These are phyloP conservation scores for Fraxinus anomala DNA, from an alignment of 257 asterid species.

Conservation along the genomic window DNA sequence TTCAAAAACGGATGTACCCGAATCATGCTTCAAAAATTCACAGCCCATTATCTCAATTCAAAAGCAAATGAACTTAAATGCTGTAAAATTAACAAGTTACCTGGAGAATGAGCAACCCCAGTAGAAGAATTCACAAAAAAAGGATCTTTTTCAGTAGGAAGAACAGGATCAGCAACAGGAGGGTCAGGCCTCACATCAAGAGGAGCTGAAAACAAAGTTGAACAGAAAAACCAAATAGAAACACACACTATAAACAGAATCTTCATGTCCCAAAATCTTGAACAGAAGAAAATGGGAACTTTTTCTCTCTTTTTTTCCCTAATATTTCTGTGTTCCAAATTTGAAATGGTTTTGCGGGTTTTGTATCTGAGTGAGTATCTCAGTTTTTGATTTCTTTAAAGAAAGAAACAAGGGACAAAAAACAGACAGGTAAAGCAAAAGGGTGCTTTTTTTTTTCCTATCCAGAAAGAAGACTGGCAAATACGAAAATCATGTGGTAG, in stretches of 20 bases:
- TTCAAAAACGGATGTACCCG: too few species aligned
- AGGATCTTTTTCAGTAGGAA: conserved; percentile 83
- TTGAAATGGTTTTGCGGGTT: conserved; percentile 44
- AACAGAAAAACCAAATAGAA: conserved; percentile 50
- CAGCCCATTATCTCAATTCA: conserved; percentile 23
- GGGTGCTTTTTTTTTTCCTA: conserved; percentile 30
- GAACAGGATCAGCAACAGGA: conserved; percentile 82
- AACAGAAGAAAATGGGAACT: not conserved
- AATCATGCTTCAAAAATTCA: conserved; percentile 13
- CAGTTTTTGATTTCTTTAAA: conserved; percentile 25
- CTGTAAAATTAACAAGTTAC: conserved; percentile 37
- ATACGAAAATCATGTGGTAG: conserved; percentile 77
- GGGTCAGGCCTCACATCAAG: conserved; percentile 68
- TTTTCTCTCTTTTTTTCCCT: not conserved
- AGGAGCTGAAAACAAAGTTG: conserved; percentile 52
- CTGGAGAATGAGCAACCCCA: conserved; percentile 66
- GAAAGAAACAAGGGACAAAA: conserved; percentile 47
- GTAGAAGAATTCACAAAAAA: conserved; percentile 58
- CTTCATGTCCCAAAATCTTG: conserved; percentile 38
- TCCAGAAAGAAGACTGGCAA: conserved; percentile 46
- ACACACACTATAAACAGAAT: conserved; percentile 46
- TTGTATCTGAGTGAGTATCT: conserved; percentile 22
- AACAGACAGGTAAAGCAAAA: conserved; percentile 33
- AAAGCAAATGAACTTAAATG: conserved; percentile 1
- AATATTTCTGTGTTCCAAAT: conserved; percentile 31